These are phyloP conservation scores for Eucalyptus sp. DNA, from an alignment of 345 rosid species.

Conservation along the genomic window DNA sequence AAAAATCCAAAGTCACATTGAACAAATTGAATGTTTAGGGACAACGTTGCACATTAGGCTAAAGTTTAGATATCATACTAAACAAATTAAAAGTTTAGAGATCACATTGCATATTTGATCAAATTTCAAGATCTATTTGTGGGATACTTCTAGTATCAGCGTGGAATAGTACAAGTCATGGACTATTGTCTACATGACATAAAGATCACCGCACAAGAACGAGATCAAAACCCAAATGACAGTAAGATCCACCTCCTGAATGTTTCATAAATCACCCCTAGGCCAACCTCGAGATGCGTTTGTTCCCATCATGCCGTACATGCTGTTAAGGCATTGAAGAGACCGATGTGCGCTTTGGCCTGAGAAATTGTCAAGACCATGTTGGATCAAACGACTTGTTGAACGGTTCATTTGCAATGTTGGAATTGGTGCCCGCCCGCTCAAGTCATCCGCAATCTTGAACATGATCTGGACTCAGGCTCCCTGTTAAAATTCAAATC, in stretches of 20 bases:
- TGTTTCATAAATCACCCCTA: not conserved
- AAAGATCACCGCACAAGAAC: not conserved
- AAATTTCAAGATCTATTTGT: no score
- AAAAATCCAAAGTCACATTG: no score
- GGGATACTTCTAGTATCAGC: not conserved
- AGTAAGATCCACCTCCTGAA: not conserved
- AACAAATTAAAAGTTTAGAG: accelerated
- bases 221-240: not conserved
- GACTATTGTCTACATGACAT: not conserved
- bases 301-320: not conserved
- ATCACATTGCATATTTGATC: no score
- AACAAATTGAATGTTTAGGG: no score
- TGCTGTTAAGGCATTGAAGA: not conserved
- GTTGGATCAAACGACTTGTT: not conserved
- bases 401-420: not conserved
- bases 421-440: not conserved
- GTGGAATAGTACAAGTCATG: not conserved
- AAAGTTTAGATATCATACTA: no score
- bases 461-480: not conserved
- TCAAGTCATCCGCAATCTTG: not conserved
- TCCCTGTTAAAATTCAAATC: not conserved
- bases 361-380: not conserved
- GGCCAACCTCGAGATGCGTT: not conserved
- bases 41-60: accelerated
- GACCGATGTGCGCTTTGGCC: not conserved